Percentiles rank a stretch among this genome's conserved stretches.
Conservation (phyloP, 2,329 filamentous ascomycete species). For the Fusarium hainanense region DNA sequence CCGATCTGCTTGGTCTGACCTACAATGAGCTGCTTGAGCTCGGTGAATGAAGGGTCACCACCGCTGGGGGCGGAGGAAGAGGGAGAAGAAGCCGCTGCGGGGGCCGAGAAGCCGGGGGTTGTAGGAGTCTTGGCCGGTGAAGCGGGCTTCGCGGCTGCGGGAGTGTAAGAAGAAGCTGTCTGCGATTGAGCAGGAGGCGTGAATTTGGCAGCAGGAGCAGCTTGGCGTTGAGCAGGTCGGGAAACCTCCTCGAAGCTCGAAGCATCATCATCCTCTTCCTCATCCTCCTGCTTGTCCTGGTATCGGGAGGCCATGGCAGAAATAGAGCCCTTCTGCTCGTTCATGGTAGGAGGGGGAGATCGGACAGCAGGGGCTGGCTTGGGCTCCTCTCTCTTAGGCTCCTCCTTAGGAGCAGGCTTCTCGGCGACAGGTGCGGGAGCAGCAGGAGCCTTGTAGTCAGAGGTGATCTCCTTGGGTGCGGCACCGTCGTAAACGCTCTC, state of each 20-base stretch:
- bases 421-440: slow-evolving; percentile 55
- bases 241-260: slow-evolving; percentile 90
- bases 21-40: slow-evolving; percentile 83
- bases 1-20: slow-evolving; percentile 82
- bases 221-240: slow-evolving; percentile 75
- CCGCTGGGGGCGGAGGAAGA: slow-evolving; percentile 49
- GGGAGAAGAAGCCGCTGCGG: slow-evolving; percentile 45
- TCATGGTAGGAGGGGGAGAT: slow-evolving; percentile 73
- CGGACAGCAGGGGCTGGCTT: slow-evolving; percentile 58
- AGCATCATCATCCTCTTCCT: slow-evolving; percentile 72
- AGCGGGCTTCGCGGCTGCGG: slow-evolving; percentile 47
- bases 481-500: slow-evolving; percentile 90
- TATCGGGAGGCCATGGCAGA: slow-evolving; percentile 87
- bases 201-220: slow-evolving; percentile 56
- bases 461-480: slow-evolving; percentile 79
- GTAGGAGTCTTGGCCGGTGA: slow-evolving; percentile 49
- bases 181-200: slow-evolving; percentile 50
- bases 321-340: slow-evolving; percentile 89
- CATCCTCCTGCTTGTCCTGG: slow-evolving; percentile 75
- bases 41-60: slow-evolving; percentile 73
- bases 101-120: slow-evolving; percentile 46
- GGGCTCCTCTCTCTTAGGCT: slow-evolving; percentile 66
- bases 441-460: slow-evolving; percentile 72
- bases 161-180: slow-evolving; percentile 36
- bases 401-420: slow-evolving; percentile 54